Percentiles rank a stretch among this genome's conserved stretches.
phyloP scores from a whole-genome alignment of 352 stramenopile genomes.

The Pythium plurisporium region DNA sequence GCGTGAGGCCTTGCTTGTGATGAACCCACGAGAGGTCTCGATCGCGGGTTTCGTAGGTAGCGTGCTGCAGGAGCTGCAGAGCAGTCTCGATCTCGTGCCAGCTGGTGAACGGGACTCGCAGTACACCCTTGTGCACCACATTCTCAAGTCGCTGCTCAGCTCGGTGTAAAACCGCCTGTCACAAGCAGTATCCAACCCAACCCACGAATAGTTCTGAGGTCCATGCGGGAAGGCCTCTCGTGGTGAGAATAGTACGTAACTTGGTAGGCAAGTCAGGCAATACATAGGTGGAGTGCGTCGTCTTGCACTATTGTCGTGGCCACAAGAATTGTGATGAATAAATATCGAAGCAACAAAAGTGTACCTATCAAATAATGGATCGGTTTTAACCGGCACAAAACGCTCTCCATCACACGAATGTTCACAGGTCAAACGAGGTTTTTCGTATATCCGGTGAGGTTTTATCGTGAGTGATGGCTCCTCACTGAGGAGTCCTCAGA shows the following conservation, averaged over 20 bases:
- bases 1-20: conserved; percentile 76
- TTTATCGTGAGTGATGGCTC: conserved; percentile 8
- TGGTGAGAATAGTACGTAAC: too few relatives aligned
- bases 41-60: conserved; percentile 76
- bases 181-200: neutral
- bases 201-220: neutral
- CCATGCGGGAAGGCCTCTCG: neutral
- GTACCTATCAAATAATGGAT: neutral
- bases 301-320: too few relatives aligned
- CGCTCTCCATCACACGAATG: conserved; percentile 17
- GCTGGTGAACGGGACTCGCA: conserved; percentile 64
- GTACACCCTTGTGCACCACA: conserved; percentile 80
- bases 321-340: neutral
- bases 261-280: too few relatives aligned
- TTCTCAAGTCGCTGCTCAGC: conserved; percentile 83
- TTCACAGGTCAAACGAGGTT: conserved; percentile 6
- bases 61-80: conserved; percentile 73
- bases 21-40: conserved; percentile 64
- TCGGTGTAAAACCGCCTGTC: conserved; percentile 56
- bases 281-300: too few relatives aligned
- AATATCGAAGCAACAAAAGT: neutral
- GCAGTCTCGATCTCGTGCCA: conserved; percentile 55
- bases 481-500: neutral
- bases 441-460: conserved; percentile 5
- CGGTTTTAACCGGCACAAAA: conserved; percentile 17